These are phyloP conservation scores for Vanrija sp. DNA, from an alignment of 1,284 basidiomycete genomes.

Conservation along the genomic window DNA sequence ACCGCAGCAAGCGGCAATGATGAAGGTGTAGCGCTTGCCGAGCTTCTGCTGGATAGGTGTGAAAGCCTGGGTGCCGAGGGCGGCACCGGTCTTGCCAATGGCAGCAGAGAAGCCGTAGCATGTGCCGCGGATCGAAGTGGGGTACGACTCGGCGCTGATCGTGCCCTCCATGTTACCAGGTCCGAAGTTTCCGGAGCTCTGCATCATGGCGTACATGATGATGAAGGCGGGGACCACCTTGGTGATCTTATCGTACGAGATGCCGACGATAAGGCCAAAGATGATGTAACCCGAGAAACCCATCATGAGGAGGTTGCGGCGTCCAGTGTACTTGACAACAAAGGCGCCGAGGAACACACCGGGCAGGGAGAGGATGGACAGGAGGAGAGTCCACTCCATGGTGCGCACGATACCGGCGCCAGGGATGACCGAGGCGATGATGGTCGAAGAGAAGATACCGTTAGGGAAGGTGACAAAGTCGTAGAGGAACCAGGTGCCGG, in stretches of 20 bases:
- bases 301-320: no score
- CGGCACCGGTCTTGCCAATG: constrained; percentile 70
- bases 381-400: constrained; percentile 61
- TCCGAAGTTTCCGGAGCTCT: constrained; percentile 61
- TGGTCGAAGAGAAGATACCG: constrained; percentile 59
- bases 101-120: constrained; percentile 64
- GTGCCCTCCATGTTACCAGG: constrained; percentile 70
- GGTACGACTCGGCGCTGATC: constrained; percentile 57
- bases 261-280: constrained; percentile 66
- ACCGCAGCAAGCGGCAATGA: constrained; percentile 41
- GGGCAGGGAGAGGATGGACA: constrained; percentile 64
- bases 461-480: constrained; percentile 74
- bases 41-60: constrained; percentile 61
- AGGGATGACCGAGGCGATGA: constrained; percentile 48
- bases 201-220: constrained; percentile 22
- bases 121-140: constrained; percentile 65
- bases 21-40: constrained; percentile 39
- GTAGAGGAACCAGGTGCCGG: constrained; percentile 71
- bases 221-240: constrained; percentile 55
- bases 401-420: constrained; percentile 54
- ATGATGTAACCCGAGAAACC: constrained; percentile 52
- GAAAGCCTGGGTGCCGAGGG: constrained; percentile 70
- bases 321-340: constrained; percentile 55
- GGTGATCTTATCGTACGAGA: constrained; percentile 62
- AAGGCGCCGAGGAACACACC: constrained; percentile 61